Evolutionary conservation across 1,284 basidiomycete species (phyloP).

Genomic region (Leccinum fuscescens): DNA sequence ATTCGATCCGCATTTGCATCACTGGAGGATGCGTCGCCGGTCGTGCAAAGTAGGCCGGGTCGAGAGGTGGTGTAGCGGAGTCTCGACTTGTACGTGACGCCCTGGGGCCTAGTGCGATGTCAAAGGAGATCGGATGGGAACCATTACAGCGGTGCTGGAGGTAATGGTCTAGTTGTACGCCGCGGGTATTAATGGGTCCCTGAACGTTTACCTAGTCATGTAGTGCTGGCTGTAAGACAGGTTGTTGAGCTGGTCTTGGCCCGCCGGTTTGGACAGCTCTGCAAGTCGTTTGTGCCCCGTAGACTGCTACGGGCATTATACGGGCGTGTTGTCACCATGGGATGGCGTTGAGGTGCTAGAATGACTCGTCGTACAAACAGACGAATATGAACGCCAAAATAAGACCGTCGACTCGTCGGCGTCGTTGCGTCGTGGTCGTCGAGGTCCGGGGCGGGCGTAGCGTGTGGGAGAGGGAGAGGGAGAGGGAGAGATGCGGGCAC

Average conservation of each 20-base stretch:
- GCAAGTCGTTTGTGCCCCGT: background rate
- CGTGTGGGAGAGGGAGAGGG: too few relatives aligned
- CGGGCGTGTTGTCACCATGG: background rate
- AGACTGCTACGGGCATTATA: background rate
- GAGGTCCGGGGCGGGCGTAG: too few relatives aligned
- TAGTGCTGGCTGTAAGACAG: background rate
- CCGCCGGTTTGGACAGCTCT: background rate
- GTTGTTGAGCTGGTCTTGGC: background rate
- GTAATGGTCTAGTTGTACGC: constrained; percentile 51
- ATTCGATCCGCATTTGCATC: constrained; percentile 51
- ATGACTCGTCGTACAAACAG: background rate
- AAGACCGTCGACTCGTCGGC: background rate
- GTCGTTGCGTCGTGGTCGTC: too few relatives aligned
- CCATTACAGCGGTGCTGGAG: constrained; percentile 47
- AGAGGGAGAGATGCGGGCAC: too few relatives aligned
- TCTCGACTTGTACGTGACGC: background rate
- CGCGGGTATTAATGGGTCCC: too few relatives aligned
- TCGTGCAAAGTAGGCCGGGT: constrained; percentile 3
- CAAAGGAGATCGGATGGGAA: constrained; percentile 46
- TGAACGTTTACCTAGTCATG: background rate
- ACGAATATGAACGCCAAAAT: background rate
- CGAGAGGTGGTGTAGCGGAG: constrained; percentile 24
- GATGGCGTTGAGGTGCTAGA: background rate
- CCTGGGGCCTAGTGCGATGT: constrained; percentile 36
- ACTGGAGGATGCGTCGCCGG: constrained; percentile 62